These are phyloP conservation scores for Stachybotrys elegans DNA, from an alignment of 2,329 filamentous ascomycete species.

Conservation along the genomic window DNA sequence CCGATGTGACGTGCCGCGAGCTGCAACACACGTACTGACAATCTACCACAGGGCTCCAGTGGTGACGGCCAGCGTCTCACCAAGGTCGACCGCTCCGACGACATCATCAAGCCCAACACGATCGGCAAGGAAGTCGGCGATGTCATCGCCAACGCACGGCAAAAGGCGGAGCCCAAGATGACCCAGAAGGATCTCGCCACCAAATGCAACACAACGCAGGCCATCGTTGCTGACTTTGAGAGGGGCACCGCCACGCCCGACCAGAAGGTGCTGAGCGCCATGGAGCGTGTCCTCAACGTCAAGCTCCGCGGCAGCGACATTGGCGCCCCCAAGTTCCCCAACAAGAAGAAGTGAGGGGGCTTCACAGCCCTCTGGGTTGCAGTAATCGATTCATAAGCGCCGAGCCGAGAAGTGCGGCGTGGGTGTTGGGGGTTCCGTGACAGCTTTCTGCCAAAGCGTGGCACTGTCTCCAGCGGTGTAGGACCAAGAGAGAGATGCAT, in stretches of 20 bases:
- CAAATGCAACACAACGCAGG: conserved; percentile 81
- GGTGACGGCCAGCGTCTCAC: conserved; percentile 89
- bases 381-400: not conserved
- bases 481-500: not conserved
- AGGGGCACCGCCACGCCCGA: conserved; percentile 71
- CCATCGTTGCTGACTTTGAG: conserved; percentile 81
- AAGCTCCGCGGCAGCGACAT: conserved; percentile 84
- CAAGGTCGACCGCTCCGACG: conserved; percentile 95
- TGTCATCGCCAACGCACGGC: conserved; percentile 75
- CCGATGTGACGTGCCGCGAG: not conserved
- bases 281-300: conserved; percentile 83
- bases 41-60: conserved; percentile 17
- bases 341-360: conserved; percentile 51
- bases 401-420: conserved; percentile 1
- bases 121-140: conserved; percentile 76
- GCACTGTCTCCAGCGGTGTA: not conserved
- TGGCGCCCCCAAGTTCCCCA: conserved; percentile 75
- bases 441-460: too few species aligned
- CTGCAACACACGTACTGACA: conserved; percentile 11
- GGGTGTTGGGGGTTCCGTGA: not conserved
- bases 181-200: conserved; percentile 85
- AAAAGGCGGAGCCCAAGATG: conserved; percentile 86
- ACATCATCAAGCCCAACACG: conserved; percentile 96
- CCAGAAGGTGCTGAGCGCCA: conserved; percentile 71
- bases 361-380: not conserved